Percentiles rank a stretch among this genome's conserved stretches.
These are phyloP conservation scores for Parsonsia alboflavescens DNA, from an alignment of 257 asterid species.

Conservation along the genomic window DNA sequence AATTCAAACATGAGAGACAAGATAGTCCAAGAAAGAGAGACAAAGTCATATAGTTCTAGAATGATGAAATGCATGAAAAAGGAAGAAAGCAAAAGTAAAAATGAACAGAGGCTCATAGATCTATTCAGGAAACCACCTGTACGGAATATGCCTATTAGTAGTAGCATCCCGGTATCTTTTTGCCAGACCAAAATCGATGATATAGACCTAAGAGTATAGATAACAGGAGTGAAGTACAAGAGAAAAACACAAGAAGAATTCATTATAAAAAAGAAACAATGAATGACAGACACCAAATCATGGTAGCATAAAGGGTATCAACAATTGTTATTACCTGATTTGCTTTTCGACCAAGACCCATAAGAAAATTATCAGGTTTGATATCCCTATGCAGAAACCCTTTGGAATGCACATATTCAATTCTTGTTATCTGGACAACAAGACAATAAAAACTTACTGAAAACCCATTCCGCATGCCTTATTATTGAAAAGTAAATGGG, in stretches of 20 bases:
- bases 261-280: background rate
- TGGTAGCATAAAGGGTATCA: background rate
- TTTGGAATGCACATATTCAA: constrained; percentile 43
- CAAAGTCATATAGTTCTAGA: background rate
- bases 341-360: constrained; percentile 47
- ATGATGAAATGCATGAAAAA: background rate
- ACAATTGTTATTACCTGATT: constrained; percentile 28
- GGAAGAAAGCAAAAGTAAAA: background rate
- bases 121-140: constrained; percentile 38
- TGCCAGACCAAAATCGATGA: constrained; percentile 89
- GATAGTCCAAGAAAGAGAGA: background rate
- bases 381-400: constrained; percentile 41
- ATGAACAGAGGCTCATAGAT: background rate
- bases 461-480: background rate
- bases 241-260: background rate
- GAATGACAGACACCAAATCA: background rate
- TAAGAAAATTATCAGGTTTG: constrained; percentile 47
- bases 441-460: background rate
- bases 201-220: constrained; percentile 47
- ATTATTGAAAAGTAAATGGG: background rate
- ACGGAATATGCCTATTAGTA: constrained; percentile 71
- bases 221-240: constrained; percentile 3
- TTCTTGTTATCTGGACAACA: constrained; percentile 32
- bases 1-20: background rate
- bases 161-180: constrained; percentile 73